Evolutionary conservation across 192 early-diverging fungal genomes (phyloP).

Genomic region (Lunasporangiospora selenospora): DNA sequence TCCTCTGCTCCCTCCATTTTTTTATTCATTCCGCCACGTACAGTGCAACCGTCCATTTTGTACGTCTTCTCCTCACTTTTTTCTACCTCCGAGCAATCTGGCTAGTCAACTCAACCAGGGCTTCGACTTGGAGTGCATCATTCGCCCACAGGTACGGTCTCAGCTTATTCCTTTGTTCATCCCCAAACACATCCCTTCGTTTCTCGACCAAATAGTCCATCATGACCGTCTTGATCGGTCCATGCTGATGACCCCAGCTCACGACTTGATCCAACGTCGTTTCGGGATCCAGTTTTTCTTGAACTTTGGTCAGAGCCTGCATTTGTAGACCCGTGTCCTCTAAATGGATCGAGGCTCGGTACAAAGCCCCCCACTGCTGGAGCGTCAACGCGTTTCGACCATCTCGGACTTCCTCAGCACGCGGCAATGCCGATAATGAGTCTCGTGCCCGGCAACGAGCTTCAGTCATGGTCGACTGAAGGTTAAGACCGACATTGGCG

Average conservation of each 20-base stretch:
- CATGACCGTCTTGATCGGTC: conserved; percentile 22
- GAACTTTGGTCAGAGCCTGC: conserved; percentile 7
- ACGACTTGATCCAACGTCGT: conserved; percentile 24
- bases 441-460: too few species aligned
- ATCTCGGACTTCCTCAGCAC: too few species aligned
- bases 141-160: conserved; percentile 36
- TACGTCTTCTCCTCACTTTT: too few species aligned
- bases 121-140: conserved; percentile 26
- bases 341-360: conserved; percentile 11
- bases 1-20: too few species aligned
- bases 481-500: conserved; percentile 29
- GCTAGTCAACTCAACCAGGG: conserved; percentile 37
- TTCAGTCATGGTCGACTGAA: conserved; percentile 4
- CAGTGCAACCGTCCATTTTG: too few species aligned
- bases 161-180: conserved; percentile 18
- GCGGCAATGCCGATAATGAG: too few species aligned
- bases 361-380: conserved; percentile 22
- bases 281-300: conserved; percentile 12
- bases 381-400: background rate
- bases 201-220: conserved; percentile 28
- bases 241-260: conserved; percentile 27
- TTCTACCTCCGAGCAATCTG: conserved; percentile 32
- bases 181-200: conserved; percentile 26
- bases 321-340: conserved; percentile 23
- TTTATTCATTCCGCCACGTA: too few species aligned